Base-by-base conservation (phyloP, 257 asterid genomes). In the Solanum medicagineum region DNA sequence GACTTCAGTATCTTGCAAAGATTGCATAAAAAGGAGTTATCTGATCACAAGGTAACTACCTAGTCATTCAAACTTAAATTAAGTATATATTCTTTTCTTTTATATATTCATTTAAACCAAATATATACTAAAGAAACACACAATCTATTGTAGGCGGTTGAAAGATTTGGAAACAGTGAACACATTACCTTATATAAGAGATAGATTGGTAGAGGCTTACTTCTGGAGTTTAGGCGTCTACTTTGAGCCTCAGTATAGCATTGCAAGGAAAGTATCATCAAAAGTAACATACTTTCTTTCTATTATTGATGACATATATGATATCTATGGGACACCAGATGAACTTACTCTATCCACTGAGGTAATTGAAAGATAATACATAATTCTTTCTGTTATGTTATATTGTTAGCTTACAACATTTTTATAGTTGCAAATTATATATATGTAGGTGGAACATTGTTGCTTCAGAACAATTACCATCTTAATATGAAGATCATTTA, bases 161-260 rank as follows among this genome's bases (percentile, higher is more conserved):
- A 32, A 32, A 32, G 49, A 24, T 84, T 36, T 89, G n/a, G 88
- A 87, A 10, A 14, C 77, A 2, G 22, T 19, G 16, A 82, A 66
- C 0, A 49, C 86, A 62, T n/a, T 87, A 6, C 86, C 89, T 4
- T 89, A 86, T 66, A 86, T 86, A 42, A 87, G 93, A 87, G 92
- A 91, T n/a, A 89, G 89, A 65, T 32, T 88, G 42, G 88, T 45
- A 53, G 92, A 91, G 8, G 42, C 87, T 59, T 89, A 89, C 44
- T 87, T 89, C 8, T 88, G 0, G 32, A 29, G 32, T 29, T 29
- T 29, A 29, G 32, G 36, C 36, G 0, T 32, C 36, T 32, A 32
- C 26, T 88, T 82, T 81, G 92, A 89, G 83, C 91, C 93, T 24
- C 51, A 63, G 4, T 47, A 83, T 63, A 24, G 36, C 1, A 4